Evolutionary conservation across 495 filamentous ascomycete species (phyloP).

Genomic region (Aspergillus diversus): DNA sequence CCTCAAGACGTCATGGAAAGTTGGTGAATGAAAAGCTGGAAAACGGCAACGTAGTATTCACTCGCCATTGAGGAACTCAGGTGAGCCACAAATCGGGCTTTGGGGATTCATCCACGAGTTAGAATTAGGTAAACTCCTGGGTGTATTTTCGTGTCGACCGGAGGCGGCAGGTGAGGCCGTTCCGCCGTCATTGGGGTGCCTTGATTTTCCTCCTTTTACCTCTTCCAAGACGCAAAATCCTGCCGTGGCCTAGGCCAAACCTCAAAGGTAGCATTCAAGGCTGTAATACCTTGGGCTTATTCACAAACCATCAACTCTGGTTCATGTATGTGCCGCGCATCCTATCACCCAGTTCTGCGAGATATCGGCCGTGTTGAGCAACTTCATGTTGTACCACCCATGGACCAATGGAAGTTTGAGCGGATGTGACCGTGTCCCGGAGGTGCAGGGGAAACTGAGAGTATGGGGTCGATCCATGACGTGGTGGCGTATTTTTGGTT

Average conservation of each 20-base stretch:
- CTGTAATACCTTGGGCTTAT: neutral
- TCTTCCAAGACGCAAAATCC: neutral
- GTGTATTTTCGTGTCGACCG: too few species aligned
- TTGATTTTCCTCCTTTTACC: neutral
- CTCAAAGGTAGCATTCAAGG: neutral
- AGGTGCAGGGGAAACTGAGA: neutral
- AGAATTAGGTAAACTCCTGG: neutral
- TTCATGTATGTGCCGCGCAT: slow-evolving; percentile 5
- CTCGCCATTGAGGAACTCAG: too few species aligned
- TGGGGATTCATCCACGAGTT: neutral
- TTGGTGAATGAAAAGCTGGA: too few species aligned
- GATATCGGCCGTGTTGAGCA: neutral
- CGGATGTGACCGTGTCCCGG: neutral
- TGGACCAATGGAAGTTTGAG: neutral
- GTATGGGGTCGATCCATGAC: neutral
- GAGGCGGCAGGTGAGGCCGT: neutral
- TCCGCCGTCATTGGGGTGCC: neutral
- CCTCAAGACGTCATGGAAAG: too few species aligned
- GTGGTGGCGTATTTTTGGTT: neutral
- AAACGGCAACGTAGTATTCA: too few species aligned
- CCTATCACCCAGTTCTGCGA: neutral
- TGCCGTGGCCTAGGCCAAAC: neutral
- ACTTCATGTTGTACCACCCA: neutral
- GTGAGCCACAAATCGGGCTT: too few species aligned
- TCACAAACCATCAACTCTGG: neutral